Evolutionary conservation across 495 filamentous ascomycete genomes (phyloP), one percentile per base, ranked within the genome.

Genomic region (Sporormia fimetaria): DNA sequence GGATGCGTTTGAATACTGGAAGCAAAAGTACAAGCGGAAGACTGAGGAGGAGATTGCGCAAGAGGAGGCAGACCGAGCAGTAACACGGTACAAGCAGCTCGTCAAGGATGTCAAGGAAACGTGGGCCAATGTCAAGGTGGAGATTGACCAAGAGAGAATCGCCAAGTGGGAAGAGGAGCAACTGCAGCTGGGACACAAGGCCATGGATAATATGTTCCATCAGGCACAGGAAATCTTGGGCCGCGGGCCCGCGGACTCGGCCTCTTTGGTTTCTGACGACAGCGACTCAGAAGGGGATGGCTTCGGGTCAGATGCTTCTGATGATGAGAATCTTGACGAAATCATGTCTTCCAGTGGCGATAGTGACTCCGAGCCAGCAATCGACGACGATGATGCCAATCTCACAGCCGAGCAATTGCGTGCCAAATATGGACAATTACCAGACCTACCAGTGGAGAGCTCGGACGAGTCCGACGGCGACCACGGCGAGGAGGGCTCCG

Each of bases 161-260:
- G 70, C 74, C 31, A 75, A 76, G 27, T 93, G 83, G 84, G 81
- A 93, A 55, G 82, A 80, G 34, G 79, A 90, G 57, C 79, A 90
- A 56, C 81, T 88, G 55, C 75, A 73, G 15, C 68, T 78, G 46
- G 81, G 86, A 39, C 84, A 87, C 53, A 76, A 83, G 51, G 80
- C 81, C 6, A 64, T 94, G 42, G 83, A 92, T 47, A 74, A 84
- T 55, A 83, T 83, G 15, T 78, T 94, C 33, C 84, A 82, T 49
- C 69, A 64, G 5, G 62, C 44, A 18, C 41, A 55, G 21, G 44
- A 52, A 20, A 43, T 52, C 1, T 43, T 53, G 15, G 50, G 49
- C 15, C 40, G 39, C 12, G 42, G 42, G 20, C 25, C 37, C 6
- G n/a, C 51, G n/a, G 70, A 71, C 18, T 50, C 41, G 4, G 41